Evolutionary conservation across 345 rosid species (phyloP).

Genomic region (Rhodamnia rubescens): DNA sequence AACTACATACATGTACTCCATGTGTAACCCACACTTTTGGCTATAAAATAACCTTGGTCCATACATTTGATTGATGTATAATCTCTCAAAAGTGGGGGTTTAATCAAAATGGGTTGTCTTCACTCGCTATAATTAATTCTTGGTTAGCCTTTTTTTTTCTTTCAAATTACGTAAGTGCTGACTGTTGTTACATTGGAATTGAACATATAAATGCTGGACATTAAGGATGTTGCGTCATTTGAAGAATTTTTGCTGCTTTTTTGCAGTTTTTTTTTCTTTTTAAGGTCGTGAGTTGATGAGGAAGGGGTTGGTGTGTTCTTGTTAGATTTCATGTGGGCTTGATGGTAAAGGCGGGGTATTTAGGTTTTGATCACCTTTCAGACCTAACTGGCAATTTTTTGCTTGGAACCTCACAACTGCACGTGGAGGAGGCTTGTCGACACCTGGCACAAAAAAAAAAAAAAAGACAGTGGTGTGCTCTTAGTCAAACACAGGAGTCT

Average conservation of each 20-base stretch:
- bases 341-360: not conserved
- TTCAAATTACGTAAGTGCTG: not conserved
- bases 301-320: not conserved
- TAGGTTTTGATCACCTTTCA: constrained; percentile 1
- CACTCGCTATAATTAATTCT: not conserved
- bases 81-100: not conserved
- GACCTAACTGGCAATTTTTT: constrained; percentile 3
- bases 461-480: not conserved
- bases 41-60: not conserved
- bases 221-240: not conserved
- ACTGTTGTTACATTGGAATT: not conserved
- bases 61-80: not conserved
- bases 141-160: not conserved
- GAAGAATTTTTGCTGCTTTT: not conserved
- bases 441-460: not conserved
- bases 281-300: not conserved
- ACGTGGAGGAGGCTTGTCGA: not conserved
- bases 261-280: not conserved
- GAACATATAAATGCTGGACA: not conserved
- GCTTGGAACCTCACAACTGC: constrained; percentile 1
- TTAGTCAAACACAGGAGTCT: not conserved
- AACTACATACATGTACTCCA: not conserved
- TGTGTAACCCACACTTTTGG: not conserved
- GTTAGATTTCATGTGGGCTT: not conserved
- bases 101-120: not conserved